Percentiles rank a stretch among this genome's conserved stretches.
phyloP scores from a whole-genome alignment of 352 stramenopile genomes.

The Phytopythium vexans region DNA sequence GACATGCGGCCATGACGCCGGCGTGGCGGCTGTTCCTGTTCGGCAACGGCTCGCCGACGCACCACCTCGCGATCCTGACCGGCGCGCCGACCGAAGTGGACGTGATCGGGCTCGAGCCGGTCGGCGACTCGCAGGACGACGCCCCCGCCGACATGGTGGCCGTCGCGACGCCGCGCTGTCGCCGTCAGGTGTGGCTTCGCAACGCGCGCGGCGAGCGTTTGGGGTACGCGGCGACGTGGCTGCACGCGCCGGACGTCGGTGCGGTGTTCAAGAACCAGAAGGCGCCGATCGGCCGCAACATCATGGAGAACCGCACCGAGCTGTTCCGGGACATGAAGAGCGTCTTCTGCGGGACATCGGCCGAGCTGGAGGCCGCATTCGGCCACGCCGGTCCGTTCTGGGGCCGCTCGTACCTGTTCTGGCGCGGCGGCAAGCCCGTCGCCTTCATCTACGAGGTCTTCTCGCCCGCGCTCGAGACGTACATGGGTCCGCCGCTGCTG shows the following conservation, averaged over 20 bases:
- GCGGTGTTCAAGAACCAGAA: slow-evolving; percentile 77
- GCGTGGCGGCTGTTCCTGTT: slow-evolving; percentile 83
- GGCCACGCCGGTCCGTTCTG: slow-evolving; percentile 69
- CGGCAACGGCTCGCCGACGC: slow-evolving; percentile 79
- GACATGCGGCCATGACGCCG: slow-evolving; percentile 52
- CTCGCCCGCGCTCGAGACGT: slow-evolving; percentile 68
- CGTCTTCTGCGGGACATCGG: slow-evolving; percentile 64
- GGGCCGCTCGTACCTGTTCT: slow-evolving; percentile 86
- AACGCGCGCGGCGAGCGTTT: slow-evolving; percentile 69
- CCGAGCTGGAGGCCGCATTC: slow-evolving; percentile 59
- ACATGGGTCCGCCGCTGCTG: slow-evolving; percentile 71
- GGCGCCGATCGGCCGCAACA: slow-evolving; percentile 82
- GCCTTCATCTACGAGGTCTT: slow-evolving; percentile 91
- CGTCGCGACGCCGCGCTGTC: slow-evolving; percentile 55
- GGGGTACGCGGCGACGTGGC: slow-evolving; percentile 81
- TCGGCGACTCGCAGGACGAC: slow-evolving; percentile 36
- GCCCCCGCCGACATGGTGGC: slow-evolving; percentile 29
- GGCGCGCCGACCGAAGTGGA: slow-evolving; percentile 74
- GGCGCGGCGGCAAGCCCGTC: slow-evolving; percentile 68
- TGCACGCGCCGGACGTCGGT: slow-evolving; percentile 59
- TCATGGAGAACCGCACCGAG: slow-evolving; percentile 78
- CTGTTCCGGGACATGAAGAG: slow-evolving; percentile 85
- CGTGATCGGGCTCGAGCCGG: slow-evolving; percentile 60
- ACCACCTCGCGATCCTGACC: slow-evolving; percentile 76
- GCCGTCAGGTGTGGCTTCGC: slow-evolving; percentile 77